Base-by-base conservation (phyloP, 2,329 filamentous ascomycete genomes). In the Plectosphaerella cucumerina region DNA sequence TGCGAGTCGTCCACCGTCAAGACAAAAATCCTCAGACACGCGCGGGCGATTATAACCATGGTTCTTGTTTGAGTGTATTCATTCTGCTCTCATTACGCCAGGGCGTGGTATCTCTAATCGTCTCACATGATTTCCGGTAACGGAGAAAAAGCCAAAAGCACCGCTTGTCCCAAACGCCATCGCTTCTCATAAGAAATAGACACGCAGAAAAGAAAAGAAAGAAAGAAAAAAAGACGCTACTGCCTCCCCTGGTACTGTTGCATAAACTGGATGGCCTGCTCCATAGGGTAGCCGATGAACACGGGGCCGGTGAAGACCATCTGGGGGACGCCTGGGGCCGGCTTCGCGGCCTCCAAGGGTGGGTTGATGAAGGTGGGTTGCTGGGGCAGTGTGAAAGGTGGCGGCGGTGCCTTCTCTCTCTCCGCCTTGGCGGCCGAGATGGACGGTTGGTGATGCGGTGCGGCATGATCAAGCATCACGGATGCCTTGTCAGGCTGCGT, bases 291-390 rank as follows among this genome's bases (percentile, higher is more conserved):
- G 0, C 93, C 93, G 60, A 97, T 90, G 63, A 97, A 97, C 0
- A 97, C 91, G 0, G 93, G 93, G 0, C 93, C 93, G 9, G 89
- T 96, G 63, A 97, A 96, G 0, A 95, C 76, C 81, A 97, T 87
- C 59, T 87, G 86, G 10, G 89, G 81, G 10, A 59, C 58, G 10
- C 59, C 63, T 37, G 56, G 54, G 6, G 58, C 58, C 49, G 60
- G 61, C 57, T 71, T 66, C 45, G 61, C 48, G 35, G 68, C 54
- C 49, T 66, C 62, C 39, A 52, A 56, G 37, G 65, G 56, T 2
- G 75, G 64, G 56, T 78, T 78, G 58, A 85, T 68, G 50, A 84
- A 83, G 1, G 77, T 65, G 18, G 81, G 80, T 56, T 76, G 74
- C 1, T 60, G 58, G 10, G 68, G 65, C 55, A 42, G 17, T 14